Conservation (phyloP, 139 green algal genomes). For the Chloropicon primus region DNA sequence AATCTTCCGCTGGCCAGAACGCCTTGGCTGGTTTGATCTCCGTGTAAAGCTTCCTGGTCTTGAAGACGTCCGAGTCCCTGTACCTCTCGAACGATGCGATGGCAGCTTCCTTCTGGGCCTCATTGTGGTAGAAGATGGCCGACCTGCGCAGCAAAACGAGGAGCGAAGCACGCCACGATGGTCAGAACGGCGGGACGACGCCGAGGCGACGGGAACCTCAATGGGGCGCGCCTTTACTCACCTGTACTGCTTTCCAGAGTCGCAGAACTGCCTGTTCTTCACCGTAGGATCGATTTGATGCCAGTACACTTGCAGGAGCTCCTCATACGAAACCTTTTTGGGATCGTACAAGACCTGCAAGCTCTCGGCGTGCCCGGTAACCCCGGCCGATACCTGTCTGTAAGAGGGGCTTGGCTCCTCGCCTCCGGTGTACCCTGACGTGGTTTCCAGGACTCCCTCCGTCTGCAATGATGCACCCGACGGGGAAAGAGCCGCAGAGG, state of each 20-base stretch:
- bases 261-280: conserved; percentile 28
- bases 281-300: conserved; percentile 39
- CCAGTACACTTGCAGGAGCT: conserved; percentile 35
- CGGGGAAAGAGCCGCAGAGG: no score
- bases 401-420: conserved; percentile 17
- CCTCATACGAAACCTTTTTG: conserved; percentile 19
- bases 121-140: conserved; percentile 8
- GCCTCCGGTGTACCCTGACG: conserved; percentile 25
- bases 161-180: no score
- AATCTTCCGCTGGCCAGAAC: conserved; percentile 23
- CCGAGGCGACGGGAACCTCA: no score
- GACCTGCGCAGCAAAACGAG: no score
- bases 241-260: conserved; percentile 6
- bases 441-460: conserved; percentile 12
- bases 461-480: no score
- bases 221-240: no score
- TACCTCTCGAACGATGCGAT: not conserved
- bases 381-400: conserved; percentile 24
- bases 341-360: conserved; percentile 33
- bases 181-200: no score
- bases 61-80: not conserved
- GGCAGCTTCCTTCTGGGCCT: conserved; percentile 8
- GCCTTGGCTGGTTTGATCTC: conserved; percentile 3
- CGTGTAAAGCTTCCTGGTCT: conserved; percentile 6
- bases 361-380: conserved; percentile 46